Evolutionary conservation across 164 flowering plant genomes (phyloP).

Genomic region (Piper longum): DNA sequence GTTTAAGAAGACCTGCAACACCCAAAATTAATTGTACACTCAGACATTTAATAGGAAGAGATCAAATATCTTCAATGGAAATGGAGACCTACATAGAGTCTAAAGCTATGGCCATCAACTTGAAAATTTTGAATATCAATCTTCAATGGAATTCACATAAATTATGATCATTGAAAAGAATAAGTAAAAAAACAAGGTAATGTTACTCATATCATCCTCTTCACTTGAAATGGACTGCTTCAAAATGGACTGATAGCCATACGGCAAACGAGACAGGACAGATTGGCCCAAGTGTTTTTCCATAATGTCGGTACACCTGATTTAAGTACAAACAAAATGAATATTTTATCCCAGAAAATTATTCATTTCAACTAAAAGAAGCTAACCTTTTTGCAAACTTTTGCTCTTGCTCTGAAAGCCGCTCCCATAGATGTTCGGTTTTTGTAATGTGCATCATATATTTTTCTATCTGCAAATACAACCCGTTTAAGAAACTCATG

Average conservation of each 20-base stretch:
- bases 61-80: too few relatives aligned
- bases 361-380: too few relatives aligned
- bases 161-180: too few relatives aligned
- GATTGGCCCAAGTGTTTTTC: slow-evolving; percentile 55
- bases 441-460: slow-evolving; percentile 25
- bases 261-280: slow-evolving; percentile 65
- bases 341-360: background rate
- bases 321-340: background rate
- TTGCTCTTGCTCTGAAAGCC: slow-evolving; percentile 60
- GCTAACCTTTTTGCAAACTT: slow-evolving; percentile 31
- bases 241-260: slow-evolving; percentile 50
- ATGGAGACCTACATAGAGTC: too few relatives aligned
- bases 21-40: too few relatives aligned
- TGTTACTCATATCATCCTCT: slow-evolving; percentile 86
- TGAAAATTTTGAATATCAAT: too few relatives aligned
- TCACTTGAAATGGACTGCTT: slow-evolving; percentile 83
- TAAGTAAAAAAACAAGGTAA: too few relatives aligned
- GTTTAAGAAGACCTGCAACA: too few relatives aligned
- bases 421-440: slow-evolving; percentile 28
- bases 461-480: slow-evolving; percentile 10
- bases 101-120: too few relatives aligned
- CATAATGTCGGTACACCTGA: slow-evolving; percentile 56
- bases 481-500: slow-evolving; percentile 1
- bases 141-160: too few relatives aligned
- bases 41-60: too few relatives aligned